Percentiles rank a stretch among this genome's conserved stretches.
phyloP scores from a whole-genome alignment of 768 basidiomycete species.

The Suillus subalutaceus region DNA sequence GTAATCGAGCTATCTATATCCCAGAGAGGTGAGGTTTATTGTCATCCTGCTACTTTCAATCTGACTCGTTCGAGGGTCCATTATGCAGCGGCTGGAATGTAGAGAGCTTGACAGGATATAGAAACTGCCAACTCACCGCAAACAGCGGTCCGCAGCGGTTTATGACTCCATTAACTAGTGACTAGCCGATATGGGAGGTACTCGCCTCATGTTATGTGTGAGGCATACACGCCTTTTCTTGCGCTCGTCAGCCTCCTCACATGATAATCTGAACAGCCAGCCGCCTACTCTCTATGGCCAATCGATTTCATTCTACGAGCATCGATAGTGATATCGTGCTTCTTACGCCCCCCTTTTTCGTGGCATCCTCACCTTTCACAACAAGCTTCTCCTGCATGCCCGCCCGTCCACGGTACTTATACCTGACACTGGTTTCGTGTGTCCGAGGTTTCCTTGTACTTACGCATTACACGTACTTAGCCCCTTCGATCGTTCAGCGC shows the following conservation, averaged over 20 bases:
- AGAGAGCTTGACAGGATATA: background rate
- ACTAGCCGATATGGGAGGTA: background rate
- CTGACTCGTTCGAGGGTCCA: background rate
- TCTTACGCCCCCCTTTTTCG: conserved; percentile 9
- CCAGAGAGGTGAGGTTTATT: background rate
- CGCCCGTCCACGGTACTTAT: conserved; percentile 1
- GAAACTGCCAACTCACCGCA: background rate
- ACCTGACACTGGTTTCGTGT: conserved; percentile 5
- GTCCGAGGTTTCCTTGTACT: background rate
- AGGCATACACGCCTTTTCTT: conserved; percentile 4
- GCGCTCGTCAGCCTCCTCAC: conserved; percentile 2
- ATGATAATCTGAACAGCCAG: background rate
- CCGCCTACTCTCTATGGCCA: background rate
- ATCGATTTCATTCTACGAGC: conserved; percentile 5
- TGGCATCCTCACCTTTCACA: conserved; percentile 8
- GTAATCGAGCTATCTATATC: background rate
- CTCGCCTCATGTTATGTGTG: conserved; percentile 5
- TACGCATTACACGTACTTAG: conserved; percentile 1
- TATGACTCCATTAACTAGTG: background rate
- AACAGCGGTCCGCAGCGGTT: background rate
- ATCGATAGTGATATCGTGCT: conserved; percentile 6
- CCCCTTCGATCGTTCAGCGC: background rate
- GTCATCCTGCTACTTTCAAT: background rate
- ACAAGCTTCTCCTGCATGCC: conserved; percentile 1
- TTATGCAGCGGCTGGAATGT: background rate